phyloP scores from a whole-genome alignment of 257 asterid genomes.

The Haberlea rhodopensis region DNA sequence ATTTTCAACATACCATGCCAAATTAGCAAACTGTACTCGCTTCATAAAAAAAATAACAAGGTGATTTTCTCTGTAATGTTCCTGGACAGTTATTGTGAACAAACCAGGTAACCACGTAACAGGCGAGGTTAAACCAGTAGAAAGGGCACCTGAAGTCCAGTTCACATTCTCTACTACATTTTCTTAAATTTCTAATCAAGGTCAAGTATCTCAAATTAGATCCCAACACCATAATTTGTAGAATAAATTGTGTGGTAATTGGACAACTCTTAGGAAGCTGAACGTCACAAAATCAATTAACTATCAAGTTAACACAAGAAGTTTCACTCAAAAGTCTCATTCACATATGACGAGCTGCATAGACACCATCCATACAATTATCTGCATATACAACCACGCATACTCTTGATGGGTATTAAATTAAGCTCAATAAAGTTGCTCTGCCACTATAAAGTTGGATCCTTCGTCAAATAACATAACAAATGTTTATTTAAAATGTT shows the following conservation, averaged over 20 bases:
- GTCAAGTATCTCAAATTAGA: slow-evolving; percentile 2
- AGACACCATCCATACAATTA: no score
- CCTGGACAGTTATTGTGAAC: no score
- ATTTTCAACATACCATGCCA: no score
- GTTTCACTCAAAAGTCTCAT: no score
- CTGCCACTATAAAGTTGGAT: background rate
- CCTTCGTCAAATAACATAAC: background rate
- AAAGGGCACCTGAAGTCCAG: background rate
- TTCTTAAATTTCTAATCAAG: background rate
- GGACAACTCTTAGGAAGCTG: background rate
- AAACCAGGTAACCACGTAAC: background rate
- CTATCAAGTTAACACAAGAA: slow-evolving; percentile 1
- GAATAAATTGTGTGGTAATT: background rate
- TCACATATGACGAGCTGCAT: no score
- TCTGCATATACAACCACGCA: background rate
- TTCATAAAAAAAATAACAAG: no score
- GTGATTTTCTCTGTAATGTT: background rate
- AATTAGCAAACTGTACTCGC: no score
- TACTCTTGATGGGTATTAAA: background rate
- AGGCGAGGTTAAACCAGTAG: background rate
- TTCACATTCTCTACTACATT: background rate
- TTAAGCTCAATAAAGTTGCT: slow-evolving; percentile 12
- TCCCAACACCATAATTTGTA: background rate
- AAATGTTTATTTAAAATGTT: background rate
- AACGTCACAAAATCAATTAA: slow-evolving; percentile 2